A percentile compares a stretch with the other conserved stretches of the same genome.
Evolutionary conservation across 176 grass and related monocot species (phyloP).

Genomic region (Zea luxurians): DNA sequence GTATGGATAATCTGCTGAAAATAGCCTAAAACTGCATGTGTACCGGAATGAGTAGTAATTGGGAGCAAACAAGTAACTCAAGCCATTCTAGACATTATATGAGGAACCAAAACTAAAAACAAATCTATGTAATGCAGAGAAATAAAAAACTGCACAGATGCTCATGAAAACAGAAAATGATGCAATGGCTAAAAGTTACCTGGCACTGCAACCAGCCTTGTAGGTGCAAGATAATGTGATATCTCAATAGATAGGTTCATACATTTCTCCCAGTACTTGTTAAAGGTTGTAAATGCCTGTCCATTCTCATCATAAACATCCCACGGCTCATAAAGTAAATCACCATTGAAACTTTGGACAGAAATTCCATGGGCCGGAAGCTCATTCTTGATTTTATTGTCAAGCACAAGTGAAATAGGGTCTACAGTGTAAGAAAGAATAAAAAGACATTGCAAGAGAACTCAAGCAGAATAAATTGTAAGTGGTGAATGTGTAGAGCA

Average conservation of each 20-base stretch:
- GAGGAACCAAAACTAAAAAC: conserved; percentile 4
- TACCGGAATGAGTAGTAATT: not conserved
- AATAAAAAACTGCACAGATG: not conserved
- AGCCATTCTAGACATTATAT: not conserved
- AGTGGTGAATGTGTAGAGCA: conserved; percentile 1
- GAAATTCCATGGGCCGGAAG: conserved; percentile 59
- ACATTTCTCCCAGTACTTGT: conserved; percentile 80
- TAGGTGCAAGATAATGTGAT: conserved; percentile 60
- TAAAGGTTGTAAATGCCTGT: conserved; percentile 70
- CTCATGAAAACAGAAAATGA: conserved; percentile 14
- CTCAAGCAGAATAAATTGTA: conserved; percentile 26
- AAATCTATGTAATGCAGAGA: not conserved
- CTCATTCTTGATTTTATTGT: conserved; percentile 85
- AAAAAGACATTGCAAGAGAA: conserved; percentile 17
- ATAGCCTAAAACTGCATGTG: conserved; percentile 6
- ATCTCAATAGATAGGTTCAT: conserved; percentile 47
- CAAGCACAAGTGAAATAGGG: conserved; percentile 75
- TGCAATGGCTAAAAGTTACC: conserved; percentile 48
- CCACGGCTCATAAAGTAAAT: conserved; percentile 90
- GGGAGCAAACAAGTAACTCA: not conserved
- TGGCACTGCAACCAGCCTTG: conserved; percentile 54
- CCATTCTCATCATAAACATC: conserved; percentile 71
- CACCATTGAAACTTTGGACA: conserved; percentile 72
- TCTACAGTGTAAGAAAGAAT: conserved; percentile 54
- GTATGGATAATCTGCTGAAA: too few relatives aligned